These are phyloP conservation scores for Gelatoporia subvermispora DNA, from an alignment of 768 basidiomycete species.

Conservation along the genomic window DNA sequence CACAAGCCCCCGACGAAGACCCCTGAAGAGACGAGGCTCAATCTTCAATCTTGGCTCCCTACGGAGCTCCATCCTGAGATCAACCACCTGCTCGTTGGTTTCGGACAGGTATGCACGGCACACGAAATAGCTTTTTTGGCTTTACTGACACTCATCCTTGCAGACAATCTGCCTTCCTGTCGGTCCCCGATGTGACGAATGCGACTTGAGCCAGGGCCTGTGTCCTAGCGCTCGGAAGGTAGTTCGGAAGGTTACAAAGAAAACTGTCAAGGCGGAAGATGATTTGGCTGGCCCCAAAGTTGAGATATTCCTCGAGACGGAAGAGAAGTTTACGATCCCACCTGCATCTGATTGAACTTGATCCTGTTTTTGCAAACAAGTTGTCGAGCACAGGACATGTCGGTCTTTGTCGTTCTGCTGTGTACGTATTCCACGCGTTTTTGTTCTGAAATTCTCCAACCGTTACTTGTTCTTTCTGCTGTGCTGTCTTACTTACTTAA, in stretches of 20 bases:
- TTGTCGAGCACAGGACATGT: too few relatives aligned
- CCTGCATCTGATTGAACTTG: too few relatives aligned
- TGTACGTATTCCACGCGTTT: too few relatives aligned
- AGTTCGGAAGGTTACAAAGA: slow-evolving; percentile 9
- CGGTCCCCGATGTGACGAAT: slow-evolving; percentile 59
- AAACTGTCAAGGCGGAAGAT: slow-evolving; percentile 7
- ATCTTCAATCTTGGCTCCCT: slow-evolving; percentile 82
- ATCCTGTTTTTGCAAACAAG: too few relatives aligned
- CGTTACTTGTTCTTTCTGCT: too few relatives aligned
- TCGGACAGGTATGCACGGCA: slow-evolving; percentile 73
- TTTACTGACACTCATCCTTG: background rate
- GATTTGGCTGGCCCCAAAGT: slow-evolving; percentile 30
- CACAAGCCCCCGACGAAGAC: slow-evolving; percentile 79
- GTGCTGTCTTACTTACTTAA: too few relatives aligned
- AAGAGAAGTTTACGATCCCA: background rate
- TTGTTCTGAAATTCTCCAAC: too few relatives aligned
- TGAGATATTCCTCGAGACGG: slow-evolving; percentile 33
- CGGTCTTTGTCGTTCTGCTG: too few relatives aligned
- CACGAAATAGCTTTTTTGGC: background rate
- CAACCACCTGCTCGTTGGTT: slow-evolving; percentile 78
- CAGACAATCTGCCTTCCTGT: slow-evolving; percentile 68
- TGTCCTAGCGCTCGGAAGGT: slow-evolving; percentile 62
- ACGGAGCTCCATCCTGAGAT: slow-evolving; percentile 68
- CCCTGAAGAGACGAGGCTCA: slow-evolving; percentile 85
- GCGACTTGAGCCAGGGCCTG: slow-evolving; percentile 52